Percentiles rank a stretch among this genome's conserved stretches.
These are phyloP conservation scores for Trypanosoma caninum DNA, from an alignment of 208 protist species.

Conservation along the genomic window DNA sequence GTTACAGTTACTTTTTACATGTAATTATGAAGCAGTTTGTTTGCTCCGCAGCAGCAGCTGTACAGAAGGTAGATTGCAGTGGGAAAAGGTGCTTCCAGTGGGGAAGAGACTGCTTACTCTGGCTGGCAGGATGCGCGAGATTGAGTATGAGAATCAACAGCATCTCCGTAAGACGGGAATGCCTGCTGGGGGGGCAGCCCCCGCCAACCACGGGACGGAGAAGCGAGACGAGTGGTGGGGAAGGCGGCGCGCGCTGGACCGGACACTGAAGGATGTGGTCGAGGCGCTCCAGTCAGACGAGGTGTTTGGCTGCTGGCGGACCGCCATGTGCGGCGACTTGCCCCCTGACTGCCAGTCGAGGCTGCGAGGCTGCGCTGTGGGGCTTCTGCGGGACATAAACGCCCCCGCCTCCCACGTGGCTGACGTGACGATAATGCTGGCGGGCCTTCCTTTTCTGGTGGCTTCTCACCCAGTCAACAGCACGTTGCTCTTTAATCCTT, in stretches of 20 bases:
- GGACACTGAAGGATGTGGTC: slow-evolving; percentile 22
- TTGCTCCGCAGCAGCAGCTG: slow-evolving; percentile 3
- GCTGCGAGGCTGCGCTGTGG: slow-evolving; percentile 13
- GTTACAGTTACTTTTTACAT: slow-evolving; percentile 2
- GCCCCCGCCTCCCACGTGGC: background rate
- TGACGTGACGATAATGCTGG: slow-evolving; percentile 15
- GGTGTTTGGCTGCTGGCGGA: slow-evolving; percentile 25
- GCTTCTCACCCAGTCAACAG: background rate
- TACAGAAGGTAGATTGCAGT: background rate
- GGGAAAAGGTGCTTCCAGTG: slow-evolving; percentile 21
- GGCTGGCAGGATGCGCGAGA: slow-evolving; percentile 11
- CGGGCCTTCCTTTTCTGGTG: slow-evolving; percentile 14
- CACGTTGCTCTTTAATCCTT: slow-evolving; percentile 13
- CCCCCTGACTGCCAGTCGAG: slow-evolving; percentile 7
- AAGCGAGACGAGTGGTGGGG: slow-evolving; percentile 18
- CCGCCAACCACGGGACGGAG: background rate
- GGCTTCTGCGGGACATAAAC: slow-evolving; percentile 16
- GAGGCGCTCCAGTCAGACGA: slow-evolving; percentile 30
- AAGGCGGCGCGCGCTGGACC: slow-evolving; percentile 15
- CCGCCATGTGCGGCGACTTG: slow-evolving; percentile 38
- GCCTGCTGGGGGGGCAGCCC: no score
- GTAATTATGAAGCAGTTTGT: slow-evolving; percentile 2
- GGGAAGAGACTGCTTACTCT: background rate
- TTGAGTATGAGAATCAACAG: slow-evolving; percentile 16
- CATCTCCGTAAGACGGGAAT: background rate